Conservation (phyloP, 805 yeast species). For the Sugiyamaella lignohabitans region DNA sequence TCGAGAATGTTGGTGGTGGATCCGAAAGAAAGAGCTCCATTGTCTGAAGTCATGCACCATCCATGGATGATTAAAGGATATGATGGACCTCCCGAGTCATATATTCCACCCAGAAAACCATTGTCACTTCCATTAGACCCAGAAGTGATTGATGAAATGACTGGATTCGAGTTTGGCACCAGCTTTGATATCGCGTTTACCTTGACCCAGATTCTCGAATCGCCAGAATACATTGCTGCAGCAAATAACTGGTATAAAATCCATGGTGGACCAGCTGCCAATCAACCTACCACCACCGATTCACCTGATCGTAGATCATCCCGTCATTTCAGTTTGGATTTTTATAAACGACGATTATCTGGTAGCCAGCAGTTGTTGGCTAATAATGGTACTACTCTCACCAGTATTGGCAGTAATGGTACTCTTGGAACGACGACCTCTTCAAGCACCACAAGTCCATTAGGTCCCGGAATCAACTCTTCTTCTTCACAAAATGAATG, state of each 20-base stretch:
- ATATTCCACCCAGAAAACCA: slow-evolving; percentile 74
- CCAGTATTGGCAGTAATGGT: not conserved
- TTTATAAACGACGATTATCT: slow-evolving; percentile 20
- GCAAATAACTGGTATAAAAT: slow-evolving; percentile 53
- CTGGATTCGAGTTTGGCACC: slow-evolving; percentile 71
- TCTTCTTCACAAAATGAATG: not conserved
- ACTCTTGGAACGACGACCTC: not conserved
- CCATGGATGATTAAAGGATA: slow-evolving; percentile 95
- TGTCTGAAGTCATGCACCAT: slow-evolving; percentile 73
- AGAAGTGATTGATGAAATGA: slow-evolving; percentile 65
- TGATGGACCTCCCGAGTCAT: slow-evolving; percentile 62
- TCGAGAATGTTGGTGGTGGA: slow-evolving; percentile 90
- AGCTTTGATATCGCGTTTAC: slow-evolving; percentile 51
- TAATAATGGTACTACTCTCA: not conserved
- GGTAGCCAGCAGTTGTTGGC: not conserved
- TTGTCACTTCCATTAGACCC: slow-evolving; percentile 61
- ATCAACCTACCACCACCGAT: slow-evolving; percentile 1
- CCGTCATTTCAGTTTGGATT: slow-evolving; percentile 18
- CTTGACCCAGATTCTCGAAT: slow-evolving; percentile 50
- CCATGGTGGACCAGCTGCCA: slow-evolving; percentile 9
- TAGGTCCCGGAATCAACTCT: too few species aligned
- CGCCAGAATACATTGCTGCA: slow-evolving; percentile 60
- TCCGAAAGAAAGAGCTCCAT: slow-evolving; percentile 70
- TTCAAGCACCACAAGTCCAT: too few species aligned
- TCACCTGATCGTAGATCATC: not conserved